Evolutionary conservation across 768 basidiomycete genomes (phyloP), one percentile per base, ranked within the genome.

Genomic region (Pleurotus ostreatus): DNA sequence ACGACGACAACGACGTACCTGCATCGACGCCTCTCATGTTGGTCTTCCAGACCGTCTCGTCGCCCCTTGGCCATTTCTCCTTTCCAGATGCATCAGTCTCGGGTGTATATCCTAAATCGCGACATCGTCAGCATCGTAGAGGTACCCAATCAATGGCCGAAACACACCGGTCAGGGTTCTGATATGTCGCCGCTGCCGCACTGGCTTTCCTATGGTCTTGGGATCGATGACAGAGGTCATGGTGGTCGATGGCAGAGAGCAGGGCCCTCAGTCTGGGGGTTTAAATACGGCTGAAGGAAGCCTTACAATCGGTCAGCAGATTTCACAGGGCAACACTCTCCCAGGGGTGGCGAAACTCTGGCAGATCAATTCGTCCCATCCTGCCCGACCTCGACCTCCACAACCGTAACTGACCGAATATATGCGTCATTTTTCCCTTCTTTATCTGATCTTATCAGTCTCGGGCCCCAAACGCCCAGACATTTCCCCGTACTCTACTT

Each of bases 41-140:
- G 16, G 71, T 75, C 67, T 84, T 89, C 90, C 90, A 92, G 1
- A 76, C 75, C 54, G 78, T 76, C 67, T 92, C 89, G 9, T 93
- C 87, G 40, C 91, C 91, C 59, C 76, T 77, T 30, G 91, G 91
- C 91, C 91, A 94, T 70, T 86, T 86, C 67, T 92, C 91, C 66
- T 89, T 85, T 34, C 91, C 91, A 45, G 76, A 68, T 2, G 78
- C 84, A 64, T 92, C 89, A 45, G 80, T 81, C 68, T 93, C 91
- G 3, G 91, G 88, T 2, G 86, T 71, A 65, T 91, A 92, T 13
- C 88, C 91, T 93, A 58, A 15, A 30, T 30, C 40, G 26, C 23
- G 26, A 44, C 16, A 58, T 43, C 13, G 20, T 20, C 40, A 18
- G 38, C n/a, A n/a, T 55, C 46, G 9, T 39, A 8, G 37, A 20